These are phyloP conservation scores for Diaporthe amygdali DNA, from an alignment of 2,329 filamentous ascomycete genomes.

Conservation along the genomic window DNA sequence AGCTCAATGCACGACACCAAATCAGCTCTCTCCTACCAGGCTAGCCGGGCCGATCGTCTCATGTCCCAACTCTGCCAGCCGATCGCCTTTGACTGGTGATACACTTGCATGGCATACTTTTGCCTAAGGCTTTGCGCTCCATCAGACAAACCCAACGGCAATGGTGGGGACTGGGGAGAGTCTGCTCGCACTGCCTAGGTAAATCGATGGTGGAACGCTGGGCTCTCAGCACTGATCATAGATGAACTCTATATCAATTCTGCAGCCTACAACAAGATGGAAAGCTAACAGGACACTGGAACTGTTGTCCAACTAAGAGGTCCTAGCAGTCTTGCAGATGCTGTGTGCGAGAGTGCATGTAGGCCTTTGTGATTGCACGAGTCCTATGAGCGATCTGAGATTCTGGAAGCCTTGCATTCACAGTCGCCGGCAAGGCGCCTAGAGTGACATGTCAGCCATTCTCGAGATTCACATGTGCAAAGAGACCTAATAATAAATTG, in stretches of 20 bases:
- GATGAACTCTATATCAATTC: not conserved
- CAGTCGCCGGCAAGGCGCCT: too few species aligned
- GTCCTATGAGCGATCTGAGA: too few species aligned
- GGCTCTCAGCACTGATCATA: not conserved
- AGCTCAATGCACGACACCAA: not conserved
- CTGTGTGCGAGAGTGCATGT: too few species aligned
- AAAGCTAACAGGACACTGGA: rapidly evolving
- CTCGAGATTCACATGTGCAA: too few species aligned
- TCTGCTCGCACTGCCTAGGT: not conserved
- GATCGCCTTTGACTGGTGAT: not conserved
- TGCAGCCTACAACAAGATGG: not conserved
- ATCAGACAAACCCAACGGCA: not conserved
- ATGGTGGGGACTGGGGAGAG: not conserved
- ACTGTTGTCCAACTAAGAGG: too few species aligned
- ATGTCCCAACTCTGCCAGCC: not conserved
- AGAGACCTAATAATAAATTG: too few species aligned
- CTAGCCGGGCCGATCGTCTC: not conserved
- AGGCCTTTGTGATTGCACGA: too few species aligned
- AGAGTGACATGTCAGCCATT: too few species aligned
- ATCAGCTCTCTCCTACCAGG: not conserved
- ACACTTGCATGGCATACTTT: not conserved
- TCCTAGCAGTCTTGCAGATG: too few species aligned
- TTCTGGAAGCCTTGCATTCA: too few species aligned
- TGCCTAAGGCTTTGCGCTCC: not conserved
- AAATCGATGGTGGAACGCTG: not conserved